These are phyloP conservation scores for Ceriops tagal DNA, from an alignment of 345 rosid genomes.

Conservation along the genomic window DNA sequence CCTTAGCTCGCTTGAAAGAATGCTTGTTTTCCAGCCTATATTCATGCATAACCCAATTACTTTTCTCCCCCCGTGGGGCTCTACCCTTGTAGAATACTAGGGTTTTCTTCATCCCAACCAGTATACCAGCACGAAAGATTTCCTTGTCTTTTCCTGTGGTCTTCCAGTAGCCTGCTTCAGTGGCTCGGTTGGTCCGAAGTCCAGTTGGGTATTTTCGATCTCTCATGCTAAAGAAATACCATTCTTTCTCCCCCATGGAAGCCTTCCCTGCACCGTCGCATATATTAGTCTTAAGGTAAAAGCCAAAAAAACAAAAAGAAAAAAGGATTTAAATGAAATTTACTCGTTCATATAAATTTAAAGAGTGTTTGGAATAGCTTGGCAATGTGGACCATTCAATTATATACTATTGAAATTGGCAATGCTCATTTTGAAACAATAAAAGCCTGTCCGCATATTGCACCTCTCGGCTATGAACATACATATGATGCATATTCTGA, in stretches of 20 bases:
- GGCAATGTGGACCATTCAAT: too few species aligned
- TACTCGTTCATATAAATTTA: too few species aligned
- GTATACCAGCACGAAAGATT: constrained; percentile 50
- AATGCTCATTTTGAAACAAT: too few species aligned
- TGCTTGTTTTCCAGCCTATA: constrained; percentile 72
- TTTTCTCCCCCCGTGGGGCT: constrained; percentile 89
- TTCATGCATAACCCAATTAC: constrained; percentile 99
- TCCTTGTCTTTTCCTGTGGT: constrained; percentile 93
- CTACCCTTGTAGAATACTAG: constrained; percentile 91
- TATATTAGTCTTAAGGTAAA: too few species aligned
- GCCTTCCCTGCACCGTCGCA: constrained; percentile 55
- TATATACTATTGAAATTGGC: too few species aligned
- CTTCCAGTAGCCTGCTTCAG: constrained; percentile 95
- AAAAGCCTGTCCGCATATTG: too few species aligned
- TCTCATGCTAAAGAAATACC: constrained; percentile 89
- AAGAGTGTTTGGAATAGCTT: too few species aligned
- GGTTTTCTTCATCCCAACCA: constrained; percentile 98
- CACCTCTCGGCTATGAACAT: too few species aligned
- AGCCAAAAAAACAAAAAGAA: too few species aligned
- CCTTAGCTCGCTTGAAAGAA: constrained; percentile 60
- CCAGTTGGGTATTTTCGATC: constrained; percentile 96
- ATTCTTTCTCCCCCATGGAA: constrained; percentile 95
- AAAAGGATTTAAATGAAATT: too few species aligned
- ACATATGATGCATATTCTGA: too few species aligned
- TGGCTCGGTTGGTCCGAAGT: constrained; percentile 89